Base-by-base conservation (phyloP, 441 rosid species). In the Omphalea diandra region DNA sequence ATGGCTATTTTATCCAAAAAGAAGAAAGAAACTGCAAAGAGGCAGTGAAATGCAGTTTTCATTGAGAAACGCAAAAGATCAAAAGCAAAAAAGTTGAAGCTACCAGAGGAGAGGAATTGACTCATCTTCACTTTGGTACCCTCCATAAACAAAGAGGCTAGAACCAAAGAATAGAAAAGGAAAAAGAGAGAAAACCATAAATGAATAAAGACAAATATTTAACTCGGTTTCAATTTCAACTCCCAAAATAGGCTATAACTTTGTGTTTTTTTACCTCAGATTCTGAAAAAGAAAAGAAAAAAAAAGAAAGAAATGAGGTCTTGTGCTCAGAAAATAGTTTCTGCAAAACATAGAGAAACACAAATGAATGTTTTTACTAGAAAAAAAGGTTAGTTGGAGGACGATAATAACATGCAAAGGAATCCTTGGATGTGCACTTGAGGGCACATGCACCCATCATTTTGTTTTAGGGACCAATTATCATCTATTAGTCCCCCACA, bases 11-110 rank as follows among this genome's bases (percentile, higher is more conserved):
- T 58, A 29, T 62, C 77, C 68, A 62, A n/a, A 65, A 71, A 60
- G 62, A 72, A 58, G 22, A 57, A 75, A 65, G 53, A 36, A 69
- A 46, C 41, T 20, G 44, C 22, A 20, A 49, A 31, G 32, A 41
- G 44, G 63, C 67, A 81, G 71, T 53, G 84, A 73, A 24, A 22
- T 29, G 83, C 71, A 67, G 63, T 70, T 81, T 70, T 77, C 82
- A 68, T 54, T 52, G 76, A 75, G 56, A 54, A 59, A 27, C 50
- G 69, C 67, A 59, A 75, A 62, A 71, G 65, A 54, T 27, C 52
- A 57, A 29, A 57, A 55, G 9, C n/a, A 60, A 38, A 46, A 55
- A 29, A 14, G 59, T 26, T 54, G 14, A 68, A 52, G 29, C 33
- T n/a, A 47, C 11, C 64, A 60, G 50, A 68, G 46, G 29, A 44